Conservation (phyloP, 805 yeast genomes). For the Hemisphaericaspora nanyangensis region DNA sequence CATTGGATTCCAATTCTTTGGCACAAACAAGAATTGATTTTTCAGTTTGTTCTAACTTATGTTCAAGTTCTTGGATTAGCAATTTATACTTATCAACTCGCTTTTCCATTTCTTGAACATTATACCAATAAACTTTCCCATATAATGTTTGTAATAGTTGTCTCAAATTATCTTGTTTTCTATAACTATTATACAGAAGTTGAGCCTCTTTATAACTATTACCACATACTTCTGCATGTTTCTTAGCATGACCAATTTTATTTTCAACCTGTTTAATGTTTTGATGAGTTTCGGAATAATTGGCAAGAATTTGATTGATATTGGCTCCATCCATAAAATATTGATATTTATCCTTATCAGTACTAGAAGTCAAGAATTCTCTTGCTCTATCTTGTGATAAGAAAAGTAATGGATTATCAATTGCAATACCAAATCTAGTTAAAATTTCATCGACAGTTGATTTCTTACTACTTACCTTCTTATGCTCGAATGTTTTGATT, state of each 20-base stretch:
- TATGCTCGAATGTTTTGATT: conserved; percentile 50
- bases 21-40: conserved; percentile 12
- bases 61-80: conserved; percentile 13
- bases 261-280: conserved; percentile 27
- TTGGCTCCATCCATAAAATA: conserved; percentile 80
- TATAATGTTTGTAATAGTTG: conserved; percentile 28
- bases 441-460: conserved; percentile 65
- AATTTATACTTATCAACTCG: conserved; percentile 15
- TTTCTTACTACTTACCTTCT: conserved; percentile 56
- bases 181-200: conserved; percentile 29
- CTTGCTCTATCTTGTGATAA: conserved; percentile 93
- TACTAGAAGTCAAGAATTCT: conserved; percentile 75
- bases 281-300: conserved; percentile 35
- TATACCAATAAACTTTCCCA: conserved; percentile 42
- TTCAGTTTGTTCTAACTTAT: conserved; percentile 14
- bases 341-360: conserved; percentile 66
- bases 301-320: conserved; percentile 59
- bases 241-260: conserved; percentile 23
- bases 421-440: conserved; percentile 67
- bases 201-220: conserved; percentile 26
- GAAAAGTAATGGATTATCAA: conserved; percentile 89
- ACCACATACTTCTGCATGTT: conserved; percentile 21
- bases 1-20: not conserved
- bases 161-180: conserved; percentile 31
- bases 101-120: conserved; percentile 28